Evolutionary conservation across 176 grass and related monocot species (phyloP).

Genomic region (Miscanthus lutarioriparius): DNA sequence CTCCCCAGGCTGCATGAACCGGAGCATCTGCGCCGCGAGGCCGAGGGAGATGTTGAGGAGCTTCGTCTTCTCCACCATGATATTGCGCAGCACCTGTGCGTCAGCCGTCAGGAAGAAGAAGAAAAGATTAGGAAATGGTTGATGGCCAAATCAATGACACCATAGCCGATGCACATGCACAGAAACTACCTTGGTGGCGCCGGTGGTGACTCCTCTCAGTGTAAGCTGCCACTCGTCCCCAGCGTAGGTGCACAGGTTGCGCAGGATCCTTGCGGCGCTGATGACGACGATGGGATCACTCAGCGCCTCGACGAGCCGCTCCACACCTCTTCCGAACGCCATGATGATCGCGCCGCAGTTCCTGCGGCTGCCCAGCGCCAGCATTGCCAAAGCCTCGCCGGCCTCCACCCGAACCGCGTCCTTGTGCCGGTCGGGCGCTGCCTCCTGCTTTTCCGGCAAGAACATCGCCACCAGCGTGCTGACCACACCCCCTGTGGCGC

Average conservation of each 20-base stretch:
- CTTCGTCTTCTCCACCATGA: slow-evolving; percentile 57
- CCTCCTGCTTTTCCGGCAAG: slow-evolving; percentile 18
- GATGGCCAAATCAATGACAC: neutral
- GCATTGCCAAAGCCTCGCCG: slow-evolving; percentile 67
- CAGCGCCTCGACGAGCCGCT: slow-evolving; percentile 41
- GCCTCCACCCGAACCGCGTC: slow-evolving; percentile 53
- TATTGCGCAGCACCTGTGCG: slow-evolving; percentile 45
- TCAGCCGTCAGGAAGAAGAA: no score
- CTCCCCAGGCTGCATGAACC: slow-evolving; percentile 43
- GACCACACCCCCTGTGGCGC: slow-evolving; percentile 57
- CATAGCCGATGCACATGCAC: neutral
- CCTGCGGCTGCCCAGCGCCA: slow-evolving; percentile 53
- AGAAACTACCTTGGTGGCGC: slow-evolving; percentile 36
- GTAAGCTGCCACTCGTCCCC: slow-evolving; percentile 13
- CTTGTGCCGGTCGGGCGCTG: neutral
- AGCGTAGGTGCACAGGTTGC: slow-evolving; percentile 59
- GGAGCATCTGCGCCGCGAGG: slow-evolving; percentile 54
- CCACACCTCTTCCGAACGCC: slow-evolving; percentile 35
- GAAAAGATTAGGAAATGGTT: neutral
- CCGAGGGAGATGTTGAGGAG: slow-evolving; percentile 59
- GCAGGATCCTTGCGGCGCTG: slow-evolving; percentile 55
- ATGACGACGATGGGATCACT: slow-evolving; percentile 29
- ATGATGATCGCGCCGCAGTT: slow-evolving; percentile 55
- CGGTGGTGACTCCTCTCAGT: slow-evolving; percentile 41
- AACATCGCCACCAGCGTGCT: slow-evolving; percentile 56